Conservation (phyloP, 2,329 filamentous ascomycete genomes). For the Aphanocladium album region DNA sequence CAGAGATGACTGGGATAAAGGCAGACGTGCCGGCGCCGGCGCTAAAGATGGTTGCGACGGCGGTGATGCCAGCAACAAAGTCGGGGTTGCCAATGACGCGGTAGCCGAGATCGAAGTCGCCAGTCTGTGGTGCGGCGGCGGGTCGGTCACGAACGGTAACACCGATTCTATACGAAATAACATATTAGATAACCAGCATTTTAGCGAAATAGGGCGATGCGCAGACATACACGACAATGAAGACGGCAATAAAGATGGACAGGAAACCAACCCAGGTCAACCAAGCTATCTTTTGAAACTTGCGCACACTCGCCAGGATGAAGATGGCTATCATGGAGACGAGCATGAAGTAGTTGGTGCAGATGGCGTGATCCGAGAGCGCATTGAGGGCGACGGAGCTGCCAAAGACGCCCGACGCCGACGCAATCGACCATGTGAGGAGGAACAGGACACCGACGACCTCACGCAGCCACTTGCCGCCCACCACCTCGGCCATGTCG, state of each 20-base stretch:
- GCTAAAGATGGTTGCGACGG: conserved; percentile 55
- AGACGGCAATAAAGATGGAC: conserved; percentile 52
- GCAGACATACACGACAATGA: conserved; percentile 46
- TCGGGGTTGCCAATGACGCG: conserved; percentile 49
- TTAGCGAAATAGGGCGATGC: not conserved
- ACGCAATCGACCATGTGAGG: conserved; percentile 51
- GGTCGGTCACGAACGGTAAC: conserved; percentile 54
- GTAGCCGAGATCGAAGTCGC: conserved; percentile 56
- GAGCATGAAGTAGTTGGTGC: conserved; percentile 54
- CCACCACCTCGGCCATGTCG: conserved; percentile 55
- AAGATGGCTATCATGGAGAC: conserved; percentile 47
- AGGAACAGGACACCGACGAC: conserved; percentile 52
- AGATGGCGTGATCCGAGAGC: conserved; percentile 51
- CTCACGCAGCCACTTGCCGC: conserved; percentile 47
- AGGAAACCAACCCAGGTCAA: conserved; percentile 57
- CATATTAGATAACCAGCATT: not conserved
- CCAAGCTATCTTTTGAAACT: conserved; percentile 57
- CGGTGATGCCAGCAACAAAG: conserved; percentile 55
- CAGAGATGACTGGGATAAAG: conserved; percentile 60
- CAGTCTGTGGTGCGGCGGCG: conserved; percentile 54
- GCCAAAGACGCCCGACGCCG: conserved; percentile 54
- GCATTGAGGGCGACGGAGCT: conserved; percentile 56
- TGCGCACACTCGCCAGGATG: conserved; percentile 47
- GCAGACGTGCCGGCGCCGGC: conserved; percentile 54
- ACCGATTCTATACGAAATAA: conserved; percentile 34